phyloP scores from a whole-genome alignment of 352 stramenopile genomes.

The Chrysophaeum taylorii region DNA sequence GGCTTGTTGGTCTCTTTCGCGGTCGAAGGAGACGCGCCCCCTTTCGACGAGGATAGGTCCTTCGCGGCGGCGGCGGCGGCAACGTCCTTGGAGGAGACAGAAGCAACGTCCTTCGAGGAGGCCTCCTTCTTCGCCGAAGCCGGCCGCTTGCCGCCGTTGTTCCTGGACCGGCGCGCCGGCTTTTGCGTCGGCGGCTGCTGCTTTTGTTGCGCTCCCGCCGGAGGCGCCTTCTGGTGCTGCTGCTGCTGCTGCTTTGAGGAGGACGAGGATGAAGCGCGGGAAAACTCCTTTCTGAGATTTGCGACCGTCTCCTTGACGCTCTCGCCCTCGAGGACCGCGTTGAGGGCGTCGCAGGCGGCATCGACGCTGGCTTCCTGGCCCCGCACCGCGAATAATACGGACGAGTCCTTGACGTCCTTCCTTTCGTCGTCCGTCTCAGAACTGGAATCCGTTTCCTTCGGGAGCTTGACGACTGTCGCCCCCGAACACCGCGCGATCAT shows the following conservation, averaged over 20 bases:
- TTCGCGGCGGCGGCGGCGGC: too few species aligned
- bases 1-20: too few species aligned
- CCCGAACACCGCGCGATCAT: conserved; percentile 10
- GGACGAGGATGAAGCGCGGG: background rate
- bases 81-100: too few species aligned
- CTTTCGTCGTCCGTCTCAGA: background rate
- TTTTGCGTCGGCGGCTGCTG: too few species aligned
- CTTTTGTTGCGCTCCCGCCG: too few species aligned
- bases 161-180: too few species aligned
- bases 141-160: too few species aligned
- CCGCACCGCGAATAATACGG: background rate
- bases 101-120: too few species aligned
- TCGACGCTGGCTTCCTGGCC: background rate
- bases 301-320: background rate
- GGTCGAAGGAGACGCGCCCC: too few species aligned
- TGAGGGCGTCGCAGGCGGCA: background rate
- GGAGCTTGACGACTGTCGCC: background rate
- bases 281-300: background rate
- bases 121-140: too few species aligned
- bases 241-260: background rate
- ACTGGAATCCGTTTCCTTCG: background rate
- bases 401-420: background rate
- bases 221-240: background rate
- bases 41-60: too few species aligned
- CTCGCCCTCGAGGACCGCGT: background rate